Base-by-base conservation (phyloP, 805 yeast genomes). In the Hanseniaspora thailandica region DNA sequence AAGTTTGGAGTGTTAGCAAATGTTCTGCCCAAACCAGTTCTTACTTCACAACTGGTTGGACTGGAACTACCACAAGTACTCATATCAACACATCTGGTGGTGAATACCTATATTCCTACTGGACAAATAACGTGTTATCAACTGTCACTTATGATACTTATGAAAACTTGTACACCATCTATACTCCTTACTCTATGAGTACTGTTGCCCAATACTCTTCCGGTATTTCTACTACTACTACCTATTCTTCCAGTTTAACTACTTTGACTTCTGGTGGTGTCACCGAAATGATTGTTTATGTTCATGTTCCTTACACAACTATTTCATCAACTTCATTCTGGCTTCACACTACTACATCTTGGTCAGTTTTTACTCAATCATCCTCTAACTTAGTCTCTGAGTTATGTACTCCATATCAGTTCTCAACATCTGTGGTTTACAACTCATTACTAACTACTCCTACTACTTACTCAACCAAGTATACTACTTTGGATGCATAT, bases 21-120 rank as follows among this genome's bases (percentile, higher is more conserved):
- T 33, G 44, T 30, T 41, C 49, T 33, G 39, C 50, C 17, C 53
- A 45, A 23, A 22, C 33, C 12, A 46, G 36, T 19, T 4, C 41
- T 19, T 51, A 54, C 22, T 45, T 51, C 17, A 57, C 60, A 4
- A 41, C 49, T 15, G 57, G 48, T 20, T 52, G 57, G 49, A 48
- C 57, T 12, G 36, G 52, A 13, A 39, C 22, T 33, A 44, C 34
- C 13, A 43, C 57, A 36, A 57, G 57, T 51, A 44, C 48, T 31
- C 7, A 6, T 15, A 26, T 41, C 20, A 41, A 23, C 22, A 41
- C 45, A 25, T 8, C 22, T n/a, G 22, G 33, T 41, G 55, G 57
- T 26, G 8, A 23, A 28, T 17, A 51, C 50, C 10, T 44, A 45
- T 15, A 23, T 26, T 28, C 43, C 2, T 41, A 25, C 28, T 49